Evolutionary conservation across 1,284 basidiomycete genomes (phyloP), one percentile per base, ranked within the genome.

Genomic region (Rhodotorula glutinis): DNA sequence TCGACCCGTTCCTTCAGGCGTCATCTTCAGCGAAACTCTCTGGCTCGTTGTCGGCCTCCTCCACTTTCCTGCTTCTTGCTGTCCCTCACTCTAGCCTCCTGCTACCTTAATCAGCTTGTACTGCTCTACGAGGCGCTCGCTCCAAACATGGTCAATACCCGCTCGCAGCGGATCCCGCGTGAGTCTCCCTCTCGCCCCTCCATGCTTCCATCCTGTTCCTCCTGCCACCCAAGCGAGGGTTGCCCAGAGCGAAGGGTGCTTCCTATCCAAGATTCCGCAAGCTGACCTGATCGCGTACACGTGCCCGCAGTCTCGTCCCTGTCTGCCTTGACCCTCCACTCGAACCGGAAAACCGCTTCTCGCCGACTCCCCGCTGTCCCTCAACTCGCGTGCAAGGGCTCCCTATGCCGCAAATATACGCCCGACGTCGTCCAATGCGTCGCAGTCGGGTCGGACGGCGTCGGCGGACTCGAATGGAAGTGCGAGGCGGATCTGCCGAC

Each of bases 401-500:
- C 85, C 69, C 82, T 88, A 46, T 96, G 93, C 78, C 82, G 80
- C 44, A 76, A 85, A 23, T 94, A 86, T 78, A 84, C 86, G 67
- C 92, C 92, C 1, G 88, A 92, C 66, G 89, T 87, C n/a, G 87
- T 96, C 38, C 86, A 90, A 70, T 97, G 92, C 78, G 82, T 82
- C 55, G 90, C 88, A 71, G 81, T 88, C 56, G 91, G 92, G 47
- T 88, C 89, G 13, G 80, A 81, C 67, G 91, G 88, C 2, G 81
- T 84, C 2, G 86, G 88, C 17, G 85, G 66, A 3, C 25, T 91
- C 8, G 90, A 93, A 75, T 94, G 91, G 91, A 89, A 89, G 87
- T 97, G 93, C 78, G 87, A 91, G 77, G 90, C 92, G 11, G 92
- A 97, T 76, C 81, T 97, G 14, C 92, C 92, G 4, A 85, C 86